Evolutionary conservation across 257 asterid genomes (phyloP).

Genomic region (Plantago ovata): DNA sequence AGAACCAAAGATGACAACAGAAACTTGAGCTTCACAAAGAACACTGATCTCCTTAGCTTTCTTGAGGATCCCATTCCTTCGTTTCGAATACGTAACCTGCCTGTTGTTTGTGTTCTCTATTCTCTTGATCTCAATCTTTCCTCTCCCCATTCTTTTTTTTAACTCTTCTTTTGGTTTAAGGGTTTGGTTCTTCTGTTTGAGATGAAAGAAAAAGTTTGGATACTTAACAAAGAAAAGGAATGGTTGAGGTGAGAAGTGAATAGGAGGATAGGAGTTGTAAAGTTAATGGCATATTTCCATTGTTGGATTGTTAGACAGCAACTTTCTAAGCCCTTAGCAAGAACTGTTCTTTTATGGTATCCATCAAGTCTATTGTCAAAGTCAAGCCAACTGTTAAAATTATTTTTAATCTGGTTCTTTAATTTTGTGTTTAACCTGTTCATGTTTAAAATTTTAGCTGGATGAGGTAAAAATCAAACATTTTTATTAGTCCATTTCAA

Average conservation of each 20-base stretch:
- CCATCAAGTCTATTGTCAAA: constrained; percentile 23
- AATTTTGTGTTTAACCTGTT: background rate
- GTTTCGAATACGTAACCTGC: constrained; percentile 63
- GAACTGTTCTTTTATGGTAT: constrained; percentile 34
- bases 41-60: constrained; percentile 71
- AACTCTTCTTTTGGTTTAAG: background rate
- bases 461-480: background rate
- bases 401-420: background rate
- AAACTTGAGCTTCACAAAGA: constrained; percentile 67
- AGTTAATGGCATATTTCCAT: constrained; percentile 35
- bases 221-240: constrained; percentile 21
- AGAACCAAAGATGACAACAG: constrained; percentile 60
- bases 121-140: constrained; percentile 56
- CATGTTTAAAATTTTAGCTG: too few species aligned
- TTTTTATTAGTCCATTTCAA: background rate
- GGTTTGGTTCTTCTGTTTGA: constrained; percentile 3
- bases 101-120: constrained; percentile 67
- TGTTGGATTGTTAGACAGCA: constrained; percentile 43
- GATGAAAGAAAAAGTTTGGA: background rate
- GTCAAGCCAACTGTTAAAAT: constrained; percentile 41
- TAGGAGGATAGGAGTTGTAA: background rate
- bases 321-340: constrained; percentile 44
- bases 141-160: constrained; percentile 45
- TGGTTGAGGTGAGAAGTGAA: constrained; percentile 23
- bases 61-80: constrained; percentile 72